Conservation (phyloP, 208 protist genomes). For the Acanthamoeba triangularis region DNA sequence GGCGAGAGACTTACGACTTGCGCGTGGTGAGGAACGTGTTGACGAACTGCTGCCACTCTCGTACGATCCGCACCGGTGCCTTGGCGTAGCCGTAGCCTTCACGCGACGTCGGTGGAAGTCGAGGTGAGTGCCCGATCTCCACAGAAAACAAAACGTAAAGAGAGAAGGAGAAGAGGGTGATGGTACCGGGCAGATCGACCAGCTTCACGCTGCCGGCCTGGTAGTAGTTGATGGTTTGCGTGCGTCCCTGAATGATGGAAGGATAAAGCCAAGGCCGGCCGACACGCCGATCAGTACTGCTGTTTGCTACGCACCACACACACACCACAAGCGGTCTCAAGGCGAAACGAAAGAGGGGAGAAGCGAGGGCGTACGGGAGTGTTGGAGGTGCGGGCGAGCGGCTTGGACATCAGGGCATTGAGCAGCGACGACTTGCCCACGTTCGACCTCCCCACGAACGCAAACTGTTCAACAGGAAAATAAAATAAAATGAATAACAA, state of each 20-base stretch:
- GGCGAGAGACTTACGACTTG: constrained; percentile 3
- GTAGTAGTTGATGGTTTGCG: constrained; percentile 77
- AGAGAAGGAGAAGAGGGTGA: neutral
- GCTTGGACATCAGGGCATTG: constrained; percentile 34
- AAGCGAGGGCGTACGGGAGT: constrained; percentile 3
- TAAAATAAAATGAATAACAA: neutral
- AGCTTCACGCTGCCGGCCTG: constrained; percentile 15
- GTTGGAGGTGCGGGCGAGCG: constrained; percentile 61
- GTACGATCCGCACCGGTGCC: neutral
- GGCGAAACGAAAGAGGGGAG: neutral
- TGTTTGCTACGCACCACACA: neutral
- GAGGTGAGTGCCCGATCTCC: neutral
- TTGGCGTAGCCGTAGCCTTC: constrained; percentile 72
- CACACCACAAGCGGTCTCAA: neutral
- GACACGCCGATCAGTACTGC: neutral
- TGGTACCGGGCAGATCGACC: constrained; percentile 50
- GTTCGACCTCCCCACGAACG: constrained; percentile 64
- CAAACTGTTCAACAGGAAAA: constrained; percentile 18
- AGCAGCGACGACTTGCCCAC: constrained; percentile 72
- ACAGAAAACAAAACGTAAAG: neutral
- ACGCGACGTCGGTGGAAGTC: neutral
- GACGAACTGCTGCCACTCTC: constrained; percentile 48
- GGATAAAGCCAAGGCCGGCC: too few relatives aligned
- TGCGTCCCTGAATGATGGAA: constrained; percentile 16
- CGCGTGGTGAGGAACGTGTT: constrained; percentile 6